phyloP scores from a whole-genome alignment of 352 stramenopile species.

The Phytophthora vignae region DNA sequence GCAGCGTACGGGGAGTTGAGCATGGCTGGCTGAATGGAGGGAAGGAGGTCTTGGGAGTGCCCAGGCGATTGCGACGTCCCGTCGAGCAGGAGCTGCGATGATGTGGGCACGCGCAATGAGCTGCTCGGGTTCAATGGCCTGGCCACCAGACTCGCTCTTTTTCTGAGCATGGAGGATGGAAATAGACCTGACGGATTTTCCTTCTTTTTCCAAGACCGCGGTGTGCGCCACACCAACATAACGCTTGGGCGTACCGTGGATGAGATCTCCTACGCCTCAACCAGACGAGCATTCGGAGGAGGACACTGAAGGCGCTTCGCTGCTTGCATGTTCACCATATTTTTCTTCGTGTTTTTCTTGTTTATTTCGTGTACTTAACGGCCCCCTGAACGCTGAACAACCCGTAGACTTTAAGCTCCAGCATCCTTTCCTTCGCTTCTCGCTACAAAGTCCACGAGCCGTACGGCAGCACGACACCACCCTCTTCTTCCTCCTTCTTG shows the following conservation, averaged over 20 bases:
- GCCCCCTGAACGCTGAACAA: background rate
- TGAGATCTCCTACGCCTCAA: background rate
- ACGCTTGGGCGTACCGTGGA: background rate
- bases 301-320: background rate
- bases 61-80: conserved; percentile 17
- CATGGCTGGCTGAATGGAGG: conserved; percentile 1
- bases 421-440: background rate
- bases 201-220: background rate
- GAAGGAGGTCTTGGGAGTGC: conserved; percentile 15
- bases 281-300: background rate
- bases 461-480: conserved; percentile 9
- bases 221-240: conserved; percentile 3
- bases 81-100: conserved; percentile 12
- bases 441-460: conserved; percentile 1
- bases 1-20: conserved; percentile 32
- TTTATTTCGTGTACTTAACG: conserved; percentile 28
- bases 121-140: conserved; percentile 13
- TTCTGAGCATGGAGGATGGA: conserved; percentile 25
- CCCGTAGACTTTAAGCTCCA: background rate
- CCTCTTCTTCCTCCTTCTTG: background rate
- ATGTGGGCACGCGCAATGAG: background rate
- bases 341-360: conserved; percentile 30
- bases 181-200: conserved; percentile 19
- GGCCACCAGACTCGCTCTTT: conserved; percentile 26
- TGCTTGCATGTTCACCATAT: conserved; percentile 8